A percentile compares a stretch with the other conserved stretches of the same genome.
Evolutionary conservation across 1,139 yeast genomes (phyloP).

Genomic region (Scheffersomyces parashehatae): DNA sequence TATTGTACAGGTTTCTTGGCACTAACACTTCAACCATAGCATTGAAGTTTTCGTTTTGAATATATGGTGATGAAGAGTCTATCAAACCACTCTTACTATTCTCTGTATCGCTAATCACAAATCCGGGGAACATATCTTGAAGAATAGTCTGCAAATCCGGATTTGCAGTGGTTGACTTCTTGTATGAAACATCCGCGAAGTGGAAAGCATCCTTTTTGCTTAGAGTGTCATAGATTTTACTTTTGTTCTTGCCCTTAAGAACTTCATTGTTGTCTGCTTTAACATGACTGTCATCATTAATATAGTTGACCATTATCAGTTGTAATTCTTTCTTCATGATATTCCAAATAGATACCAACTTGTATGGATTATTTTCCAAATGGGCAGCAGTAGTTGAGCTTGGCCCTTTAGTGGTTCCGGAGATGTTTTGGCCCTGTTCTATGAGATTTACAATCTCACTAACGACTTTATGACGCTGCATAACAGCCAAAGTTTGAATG

Average conservation of each 20-base stretch:
- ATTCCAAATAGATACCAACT: conserved; percentile 58
- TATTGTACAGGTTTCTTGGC: conserved; percentile 76
- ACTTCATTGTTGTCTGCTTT: conserved; percentile 1
- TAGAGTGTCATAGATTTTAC: conserved; percentile 23
- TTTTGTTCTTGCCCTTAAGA: conserved; percentile 3
- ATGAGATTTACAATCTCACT: conserved; percentile 47
- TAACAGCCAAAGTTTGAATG: conserved; percentile 57
- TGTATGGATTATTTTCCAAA: conserved; percentile 11
- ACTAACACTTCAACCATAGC: conserved; percentile 67
- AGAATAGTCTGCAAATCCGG: conserved; percentile 48
- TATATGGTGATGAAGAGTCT: conserved; percentile 45
- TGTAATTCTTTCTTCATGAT: conserved; percentile 59
- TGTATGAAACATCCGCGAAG: conserved; percentile 47
- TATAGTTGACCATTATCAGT: conserved; percentile 57
- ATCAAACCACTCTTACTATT: conserved; percentile 10
- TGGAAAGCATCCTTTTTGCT: conserved; percentile 41
- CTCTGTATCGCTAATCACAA: conserved; percentile 34
- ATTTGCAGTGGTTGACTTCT: conserved; percentile 35
- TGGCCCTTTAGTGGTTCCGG: not conserved
- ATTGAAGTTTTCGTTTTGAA: conserved; percentile 56
- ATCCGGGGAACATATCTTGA: conserved; percentile 65
- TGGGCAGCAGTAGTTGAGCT: not conserved
- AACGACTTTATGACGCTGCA: conserved; percentile 72
- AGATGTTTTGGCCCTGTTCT: conserved; percentile 1
- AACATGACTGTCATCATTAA: conserved; percentile 26